phyloP scores from a whole-genome alignment of 139 green algal genomes.

The Chlorella vulgaris region DNA sequence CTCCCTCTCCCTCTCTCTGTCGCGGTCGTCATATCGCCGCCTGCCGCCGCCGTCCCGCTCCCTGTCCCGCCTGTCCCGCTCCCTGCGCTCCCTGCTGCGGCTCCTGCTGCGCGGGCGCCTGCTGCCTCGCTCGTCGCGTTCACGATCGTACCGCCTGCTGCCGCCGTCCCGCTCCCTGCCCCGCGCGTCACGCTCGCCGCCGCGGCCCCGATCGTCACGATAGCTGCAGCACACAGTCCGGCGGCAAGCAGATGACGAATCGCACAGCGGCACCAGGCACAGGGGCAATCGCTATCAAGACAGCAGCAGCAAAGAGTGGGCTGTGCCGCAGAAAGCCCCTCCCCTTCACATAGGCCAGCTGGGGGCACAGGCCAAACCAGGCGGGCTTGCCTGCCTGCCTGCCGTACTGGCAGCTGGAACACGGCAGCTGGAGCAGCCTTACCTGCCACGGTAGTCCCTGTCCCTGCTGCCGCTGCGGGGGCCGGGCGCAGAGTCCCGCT shows the following conservation, averaged over 20 bases:
- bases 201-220: not conserved
- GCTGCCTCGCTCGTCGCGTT: not conserved
- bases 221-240: not conserved
- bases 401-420: no score
- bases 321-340: not conserved
- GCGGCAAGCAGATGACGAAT: not conserved
- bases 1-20: not conserved
- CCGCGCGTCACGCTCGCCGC: not conserved
- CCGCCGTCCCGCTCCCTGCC: not conserved
- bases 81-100: not conserved
- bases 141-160: not conserved
- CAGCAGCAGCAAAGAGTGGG: not conserved
- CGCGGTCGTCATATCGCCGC: not conserved
- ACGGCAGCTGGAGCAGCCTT: constrained; percentile 1
- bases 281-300: no score
- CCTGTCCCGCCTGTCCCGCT: constrained; percentile 7
- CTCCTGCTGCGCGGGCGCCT: not conserved
- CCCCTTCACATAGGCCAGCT: no score
- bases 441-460: not conserved
- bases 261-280: no score
- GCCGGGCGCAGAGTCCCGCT: no score
- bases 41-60: not conserved
- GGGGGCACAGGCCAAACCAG: not conserved
- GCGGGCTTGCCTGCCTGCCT: no score
- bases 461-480: not conserved